Evolutionary conservation across 441 rosid genomes (phyloP).

Genomic region (Arabidopsis hybrid): DNA sequence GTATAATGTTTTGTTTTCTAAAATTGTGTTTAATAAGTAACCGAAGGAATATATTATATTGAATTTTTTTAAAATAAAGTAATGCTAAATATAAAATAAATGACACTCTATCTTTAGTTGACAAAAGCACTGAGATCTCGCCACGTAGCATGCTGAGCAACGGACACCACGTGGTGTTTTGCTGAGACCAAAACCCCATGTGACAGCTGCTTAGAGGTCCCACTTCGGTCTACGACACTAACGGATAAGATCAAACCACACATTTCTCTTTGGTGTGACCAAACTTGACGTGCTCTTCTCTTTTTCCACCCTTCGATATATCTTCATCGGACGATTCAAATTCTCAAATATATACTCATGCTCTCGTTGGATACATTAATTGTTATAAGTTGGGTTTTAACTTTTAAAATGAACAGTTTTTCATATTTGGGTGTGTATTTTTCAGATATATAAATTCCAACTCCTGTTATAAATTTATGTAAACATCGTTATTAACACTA

Average conservation of each 20-base stretch:
- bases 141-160: slow-evolving; percentile 32
- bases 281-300: not conserved
- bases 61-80: no score
- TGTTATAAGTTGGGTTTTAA: no score
- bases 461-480: no score
- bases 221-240: slow-evolving; percentile 38
- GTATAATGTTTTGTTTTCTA: no score
- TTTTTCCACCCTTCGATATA: slow-evolving; percentile 12
- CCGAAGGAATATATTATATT: no score
- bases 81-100: no score
- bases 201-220: slow-evolving; percentile 40
- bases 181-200: slow-evolving; percentile 20
- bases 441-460: no score
- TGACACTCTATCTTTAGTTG: not conserved
- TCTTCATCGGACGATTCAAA: slow-evolving; percentile 2
- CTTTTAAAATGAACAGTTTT: no score
- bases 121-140: slow-evolving; percentile 24
- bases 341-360: not conserved
- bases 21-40: no score
- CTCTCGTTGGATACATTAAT: not conserved
- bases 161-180: slow-evolving; percentile 28
- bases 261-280: not conserved
- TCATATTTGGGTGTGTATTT: no score
- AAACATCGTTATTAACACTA: not conserved
- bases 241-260: slow-evolving; percentile 39